Conservation (phyloP, 108 stramenopile genomes). For the Aurantiochytrium sp. region DNA sequence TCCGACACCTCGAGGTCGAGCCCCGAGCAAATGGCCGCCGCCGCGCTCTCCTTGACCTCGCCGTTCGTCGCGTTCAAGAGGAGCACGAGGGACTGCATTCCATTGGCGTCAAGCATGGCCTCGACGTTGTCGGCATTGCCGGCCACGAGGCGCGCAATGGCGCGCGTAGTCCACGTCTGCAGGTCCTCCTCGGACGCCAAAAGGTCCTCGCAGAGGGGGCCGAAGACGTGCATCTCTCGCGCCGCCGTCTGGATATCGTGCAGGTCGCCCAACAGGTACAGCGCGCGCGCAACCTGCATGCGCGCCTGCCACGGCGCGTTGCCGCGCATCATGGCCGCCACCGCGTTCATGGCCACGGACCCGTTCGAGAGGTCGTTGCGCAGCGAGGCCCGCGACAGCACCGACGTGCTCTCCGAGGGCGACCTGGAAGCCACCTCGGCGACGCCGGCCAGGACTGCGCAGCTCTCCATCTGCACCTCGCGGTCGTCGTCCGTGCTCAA, state of each 20-base stretch:
- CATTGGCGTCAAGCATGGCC: conserved; percentile 1
- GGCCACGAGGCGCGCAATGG: not conserved
- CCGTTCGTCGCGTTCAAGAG: not conserved
- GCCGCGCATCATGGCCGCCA: not conserved
- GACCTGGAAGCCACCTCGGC: not conserved
- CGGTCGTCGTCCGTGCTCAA: not conserved
- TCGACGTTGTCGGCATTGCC: not conserved
- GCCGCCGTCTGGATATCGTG: not conserved
- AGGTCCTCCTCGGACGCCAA: conserved; percentile 17
- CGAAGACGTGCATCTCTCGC: not conserved
- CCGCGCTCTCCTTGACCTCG: not conserved
- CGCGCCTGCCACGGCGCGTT: not conserved
- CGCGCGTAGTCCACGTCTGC: not conserved
- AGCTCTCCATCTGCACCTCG: not conserved
- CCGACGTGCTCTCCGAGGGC: not conserved
- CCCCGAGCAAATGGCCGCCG: not conserved
- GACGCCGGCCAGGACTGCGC: not conserved
- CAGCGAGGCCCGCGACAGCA: not conserved
- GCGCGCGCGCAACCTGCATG: not conserved
- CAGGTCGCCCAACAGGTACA: not conserved
- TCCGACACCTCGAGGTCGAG: not conserved
- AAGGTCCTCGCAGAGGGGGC: not conserved
- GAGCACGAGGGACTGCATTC: not conserved
- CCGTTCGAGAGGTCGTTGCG: conserved; percentile 10
- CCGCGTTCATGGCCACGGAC: not conserved